Evolutionary conservation across 2,329 filamentous ascomycete species (phyloP), one percentile per base, ranked within the genome.

Genomic region (Cladosporium austrohemisphaericum): DNA sequence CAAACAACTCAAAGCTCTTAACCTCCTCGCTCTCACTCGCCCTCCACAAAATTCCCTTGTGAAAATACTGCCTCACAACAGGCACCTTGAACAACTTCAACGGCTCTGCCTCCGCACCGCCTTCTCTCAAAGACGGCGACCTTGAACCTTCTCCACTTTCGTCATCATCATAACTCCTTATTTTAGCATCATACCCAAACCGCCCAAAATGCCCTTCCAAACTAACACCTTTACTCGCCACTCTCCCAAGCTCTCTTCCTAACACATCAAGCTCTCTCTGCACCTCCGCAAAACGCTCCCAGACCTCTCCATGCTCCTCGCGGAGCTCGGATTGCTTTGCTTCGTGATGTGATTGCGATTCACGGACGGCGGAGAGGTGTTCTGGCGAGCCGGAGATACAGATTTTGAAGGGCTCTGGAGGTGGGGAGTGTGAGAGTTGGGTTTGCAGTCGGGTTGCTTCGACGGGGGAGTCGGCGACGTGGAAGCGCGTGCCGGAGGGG

Each of bases 41-140:
- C 41, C 82, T 71, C 81, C 81, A 85, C 6, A 85, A 65, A 10
- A 85, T 70, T 0, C 80, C 81, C 51, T 79, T 79, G 60, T 85
- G 80, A 57, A 84, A 84, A 66, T 84, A 84, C 66, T 85, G 82
- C 51, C 80, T 73, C 3, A 85, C 71, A 5, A 79, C 74, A 0
- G 82, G 81, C 53, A 72, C 74, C 60, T 78, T 78, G 61, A 79
- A 81, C 51, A 84, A 66, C 59, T 76, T 77, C 59, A 83, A 73
- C 1, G 74, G 71, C 40, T 51, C 54, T 2, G 55, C 60, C 22
- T 49, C 43, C 4, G 23, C 44, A 59, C 65, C 49, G 51, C 3
- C 56, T 53, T 22, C 50, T 41, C 46, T 19, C 3, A 57, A 56
- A 5, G 60, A 61, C 9, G 50, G 51, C 5, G 48, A 28, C 1